Conservation (phyloP, 257 asterid genomes). For the Nicotiana attenuata region DNA sequence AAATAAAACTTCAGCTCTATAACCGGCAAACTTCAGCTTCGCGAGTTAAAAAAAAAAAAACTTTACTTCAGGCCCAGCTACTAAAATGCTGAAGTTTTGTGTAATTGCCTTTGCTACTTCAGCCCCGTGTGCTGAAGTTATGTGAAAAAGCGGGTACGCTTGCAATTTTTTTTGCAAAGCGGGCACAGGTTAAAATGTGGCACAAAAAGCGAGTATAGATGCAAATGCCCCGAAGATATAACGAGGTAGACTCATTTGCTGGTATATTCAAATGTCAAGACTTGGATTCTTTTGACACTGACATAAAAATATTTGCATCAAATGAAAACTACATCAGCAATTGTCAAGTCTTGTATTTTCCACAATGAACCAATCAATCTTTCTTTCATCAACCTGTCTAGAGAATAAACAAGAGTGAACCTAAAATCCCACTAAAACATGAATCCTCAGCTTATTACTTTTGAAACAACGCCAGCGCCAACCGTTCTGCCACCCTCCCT, state of each 20-base stretch:
- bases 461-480: conserved; percentile 98
- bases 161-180: no score
- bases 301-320: background rate
- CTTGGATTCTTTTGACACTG: conserved; percentile 2
- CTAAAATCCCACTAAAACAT: background rate
- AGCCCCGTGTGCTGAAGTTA: no score
- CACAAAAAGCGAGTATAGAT: no score
- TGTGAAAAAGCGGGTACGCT: no score
- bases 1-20: no score
- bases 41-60: no score
- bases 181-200: no score
- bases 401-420: background rate
- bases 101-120: no score
- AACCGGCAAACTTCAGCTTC: no score
- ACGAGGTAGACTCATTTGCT: background rate
- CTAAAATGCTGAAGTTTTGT: no score
- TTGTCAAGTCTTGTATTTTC: background rate
- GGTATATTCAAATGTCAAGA: background rate
- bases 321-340: background rate
- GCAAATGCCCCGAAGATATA: no score
- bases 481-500: conserved; percentile 99
- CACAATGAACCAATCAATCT: background rate
- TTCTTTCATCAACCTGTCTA: background rate
- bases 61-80: no score
- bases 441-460: conserved; percentile 57